Percentiles rank a stretch among this genome's conserved stretches.
Conservation (phyloP, 1,284 basidiomycete species). For the Irpex rosettiformis region DNA sequence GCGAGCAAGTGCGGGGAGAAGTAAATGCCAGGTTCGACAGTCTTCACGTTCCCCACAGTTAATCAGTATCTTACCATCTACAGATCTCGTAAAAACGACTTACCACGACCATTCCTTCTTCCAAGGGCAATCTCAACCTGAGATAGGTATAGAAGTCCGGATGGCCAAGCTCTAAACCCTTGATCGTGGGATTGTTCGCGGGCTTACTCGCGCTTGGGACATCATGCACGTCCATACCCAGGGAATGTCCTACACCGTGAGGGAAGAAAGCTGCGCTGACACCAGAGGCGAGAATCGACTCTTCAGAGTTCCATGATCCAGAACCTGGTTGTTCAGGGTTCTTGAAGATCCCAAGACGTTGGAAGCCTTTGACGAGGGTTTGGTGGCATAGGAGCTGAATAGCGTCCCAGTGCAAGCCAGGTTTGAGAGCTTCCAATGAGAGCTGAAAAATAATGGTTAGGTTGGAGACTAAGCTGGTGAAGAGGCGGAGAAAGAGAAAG, state of each 20-base stretch:
- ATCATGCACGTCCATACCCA: slow-evolving; percentile 89
- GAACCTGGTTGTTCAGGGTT: slow-evolving; percentile 41
- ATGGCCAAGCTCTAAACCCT: slow-evolving; percentile 42
- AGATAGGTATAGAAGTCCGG: slow-evolving; percentile 75
- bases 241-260: slow-evolving; percentile 85
- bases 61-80: background rate
- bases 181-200: slow-evolving; percentile 44
- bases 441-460: slow-evolving; percentile 44
- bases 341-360: slow-evolving; percentile 83
- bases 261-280: slow-evolving; percentile 86
- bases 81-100: slow-evolving; percentile 27
- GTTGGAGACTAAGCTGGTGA: too few species aligned
- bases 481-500: background rate
- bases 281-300: slow-evolving; percentile 72
- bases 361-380: slow-evolving; percentile 74
- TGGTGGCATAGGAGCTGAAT: slow-evolving; percentile 81
- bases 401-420: slow-evolving; percentile 82
- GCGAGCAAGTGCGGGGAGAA: slow-evolving; percentile 78
- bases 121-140: slow-evolving; percentile 68
- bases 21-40: slow-evolving; percentile 88
- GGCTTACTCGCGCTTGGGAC: slow-evolving; percentile 75
- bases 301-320: slow-evolving; percentile 56
- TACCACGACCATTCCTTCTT: slow-evolving; percentile 80
- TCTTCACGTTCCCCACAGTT: slow-evolving; percentile 36
- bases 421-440: slow-evolving; percentile 62